A percentile compares a stretch with the other conserved stretches of the same genome.
phyloP scores from a whole-genome alignment of 1,284 basidiomycete genomes.

The Tilletiopsis washingtonensis region DNA sequence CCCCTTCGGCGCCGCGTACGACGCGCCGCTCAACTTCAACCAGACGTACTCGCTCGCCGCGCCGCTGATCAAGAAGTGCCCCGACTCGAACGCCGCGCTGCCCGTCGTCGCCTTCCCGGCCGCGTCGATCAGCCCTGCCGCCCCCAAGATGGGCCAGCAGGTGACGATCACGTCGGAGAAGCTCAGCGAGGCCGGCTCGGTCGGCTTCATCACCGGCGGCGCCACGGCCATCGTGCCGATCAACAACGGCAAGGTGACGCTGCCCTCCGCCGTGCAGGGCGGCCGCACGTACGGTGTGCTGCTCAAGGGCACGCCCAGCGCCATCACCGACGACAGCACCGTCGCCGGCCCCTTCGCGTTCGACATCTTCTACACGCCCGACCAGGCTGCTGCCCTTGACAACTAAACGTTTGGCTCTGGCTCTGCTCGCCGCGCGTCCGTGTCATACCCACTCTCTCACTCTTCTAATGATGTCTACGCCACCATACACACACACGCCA shows the following conservation, averaged over 20 bases:
- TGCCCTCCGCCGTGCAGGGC: conserved; percentile 46
- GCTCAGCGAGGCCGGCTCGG: conserved; percentile 42
- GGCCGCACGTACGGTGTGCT: conserved; percentile 50
- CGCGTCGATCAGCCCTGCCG: conserved; percentile 46
- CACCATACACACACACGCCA: too few species aligned
- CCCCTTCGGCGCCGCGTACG: conserved; percentile 46
- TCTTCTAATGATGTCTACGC: too few species aligned
- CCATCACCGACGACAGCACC: conserved; percentile 49
- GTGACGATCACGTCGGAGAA: conserved; percentile 45
- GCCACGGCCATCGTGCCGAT: conserved; percentile 32
- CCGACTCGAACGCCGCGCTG: conserved; percentile 51
- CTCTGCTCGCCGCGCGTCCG: too few species aligned
- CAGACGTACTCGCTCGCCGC: conserved; percentile 49
- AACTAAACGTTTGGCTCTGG: too few species aligned
- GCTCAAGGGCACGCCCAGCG: conserved; percentile 32
- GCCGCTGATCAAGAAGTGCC: conserved; percentile 52
- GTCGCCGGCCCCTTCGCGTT: conserved; percentile 54
- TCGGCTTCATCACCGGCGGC: conserved; percentile 50
- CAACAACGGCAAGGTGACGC: conserved; percentile 39
- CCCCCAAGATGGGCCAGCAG: conserved; percentile 33
- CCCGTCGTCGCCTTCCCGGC: conserved; percentile 51
- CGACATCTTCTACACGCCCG: conserved; percentile 27
- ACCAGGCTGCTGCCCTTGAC: too few species aligned
- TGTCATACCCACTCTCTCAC: too few species aligned
- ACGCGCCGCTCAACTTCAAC: conserved; percentile 53